These are phyloP conservation scores for Pseudogymnoascus sp. DNA, from an alignment of 2,329 filamentous ascomycete species.

Conservation along the genomic window DNA sequence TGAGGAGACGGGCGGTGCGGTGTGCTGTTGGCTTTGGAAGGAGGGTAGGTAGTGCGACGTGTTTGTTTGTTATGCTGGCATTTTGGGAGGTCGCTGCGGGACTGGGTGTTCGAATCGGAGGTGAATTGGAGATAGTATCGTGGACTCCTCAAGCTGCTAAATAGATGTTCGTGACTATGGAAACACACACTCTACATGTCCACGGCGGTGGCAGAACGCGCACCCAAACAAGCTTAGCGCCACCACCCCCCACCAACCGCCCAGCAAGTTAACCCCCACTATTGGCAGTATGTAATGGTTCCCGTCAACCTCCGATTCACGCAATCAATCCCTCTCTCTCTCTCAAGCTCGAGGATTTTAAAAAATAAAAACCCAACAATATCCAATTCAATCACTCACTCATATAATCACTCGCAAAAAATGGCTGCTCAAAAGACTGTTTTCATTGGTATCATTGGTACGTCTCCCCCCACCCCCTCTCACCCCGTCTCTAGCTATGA, in stretches of 20 bases:
- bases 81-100: not conserved
- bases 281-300: not conserved
- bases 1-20: too few species aligned
- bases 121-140: not conserved
- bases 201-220: slow-evolving; percentile 1
- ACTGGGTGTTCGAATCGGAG: not conserved
- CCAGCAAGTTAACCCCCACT: not conserved
- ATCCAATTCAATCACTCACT: not conserved
- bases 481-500: slow-evolving; percentile 17
- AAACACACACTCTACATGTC: not conserved
- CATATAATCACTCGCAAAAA: slow-evolving; percentile 13
- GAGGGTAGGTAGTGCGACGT: too few species aligned
- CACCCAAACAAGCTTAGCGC: not conserved
- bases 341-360: not conserved
- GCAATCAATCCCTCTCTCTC: not conserved
- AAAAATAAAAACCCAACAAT: not conserved
- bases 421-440: slow-evolving; percentile 31
- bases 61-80: not conserved
- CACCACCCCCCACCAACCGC: not conserved
- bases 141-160: not conserved
- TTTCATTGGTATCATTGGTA: slow-evolving; percentile 40
- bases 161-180: not conserved
- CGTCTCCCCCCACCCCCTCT: not conserved
- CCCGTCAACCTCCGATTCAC: slow-evolving; percentile 10
- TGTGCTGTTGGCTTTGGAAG: too few species aligned